These are phyloP conservation scores for Gossypium herbaceum DNA, from an alignment of 345 rosid species.

Conservation along the genomic window DNA sequence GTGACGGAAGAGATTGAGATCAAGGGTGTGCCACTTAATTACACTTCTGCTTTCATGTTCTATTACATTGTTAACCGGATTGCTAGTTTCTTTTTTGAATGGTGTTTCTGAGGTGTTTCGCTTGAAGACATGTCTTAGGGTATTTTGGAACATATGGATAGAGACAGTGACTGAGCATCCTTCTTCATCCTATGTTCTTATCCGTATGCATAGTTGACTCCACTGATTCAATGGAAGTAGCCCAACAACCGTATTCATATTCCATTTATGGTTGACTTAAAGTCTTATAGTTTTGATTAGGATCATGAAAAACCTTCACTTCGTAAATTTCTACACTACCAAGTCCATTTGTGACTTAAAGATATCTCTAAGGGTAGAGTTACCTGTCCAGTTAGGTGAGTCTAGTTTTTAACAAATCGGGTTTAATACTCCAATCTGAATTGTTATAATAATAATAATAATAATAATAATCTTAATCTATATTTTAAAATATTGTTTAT, in stretches of 20 bases:
- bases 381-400: too few relatives aligned
- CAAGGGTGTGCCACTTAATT: not conserved
- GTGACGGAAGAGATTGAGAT: too few relatives aligned
- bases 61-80: not conserved
- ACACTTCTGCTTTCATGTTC: not conserved
- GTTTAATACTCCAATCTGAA: too few relatives aligned
- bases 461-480: too few relatives aligned
- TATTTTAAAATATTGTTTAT: too few relatives aligned
- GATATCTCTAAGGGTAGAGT: too few relatives aligned
- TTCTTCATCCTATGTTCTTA: conserved; percentile 6
- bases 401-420: too few relatives aligned
- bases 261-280: conserved; percentile 21
- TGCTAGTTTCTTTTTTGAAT: not conserved
- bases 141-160: conserved; percentile 20
- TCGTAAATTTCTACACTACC: not conserved
- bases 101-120: not conserved
- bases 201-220: conserved; percentile 1
- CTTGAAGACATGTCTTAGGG: not conserved
- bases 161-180: conserved; percentile 17
- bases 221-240: conserved; percentile 9
- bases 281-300: not conserved
- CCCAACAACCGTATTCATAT: not conserved
- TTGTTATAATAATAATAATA: too few relatives aligned
- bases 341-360: not conserved
- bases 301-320: conserved; percentile 1